Evolutionary conservation across 1,284 basidiomycete species (phyloP).

Genomic region (Malassezia vespertilionis): DNA sequence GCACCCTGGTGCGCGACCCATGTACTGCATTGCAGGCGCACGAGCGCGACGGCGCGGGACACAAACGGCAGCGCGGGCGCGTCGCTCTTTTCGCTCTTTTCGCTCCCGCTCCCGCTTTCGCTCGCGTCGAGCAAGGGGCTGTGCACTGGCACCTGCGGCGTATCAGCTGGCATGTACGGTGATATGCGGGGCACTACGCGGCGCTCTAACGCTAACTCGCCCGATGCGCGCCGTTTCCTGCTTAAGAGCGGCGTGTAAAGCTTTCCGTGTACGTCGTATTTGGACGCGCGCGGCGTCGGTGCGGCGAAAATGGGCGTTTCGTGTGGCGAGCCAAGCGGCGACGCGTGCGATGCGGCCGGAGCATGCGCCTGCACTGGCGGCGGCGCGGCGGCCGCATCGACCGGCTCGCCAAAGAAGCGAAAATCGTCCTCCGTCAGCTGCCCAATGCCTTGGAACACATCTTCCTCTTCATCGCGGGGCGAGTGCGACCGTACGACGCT

Average conservation of each 20-base stretch:
- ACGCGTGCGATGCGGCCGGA: too few relatives aligned
- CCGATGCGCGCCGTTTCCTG: too few relatives aligned
- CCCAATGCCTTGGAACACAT: constrained; percentile 10
- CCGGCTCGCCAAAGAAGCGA: constrained; percentile 7
- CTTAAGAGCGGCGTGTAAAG: constrained; percentile 6
- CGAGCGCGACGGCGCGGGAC: background rate
- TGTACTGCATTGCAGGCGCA: constrained; percentile 1
- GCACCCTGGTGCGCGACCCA: background rate
- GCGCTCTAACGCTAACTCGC: too few relatives aligned
- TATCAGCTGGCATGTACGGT: too few relatives aligned
- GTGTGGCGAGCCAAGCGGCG: background rate
- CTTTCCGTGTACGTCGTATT: constrained; percentile 18
- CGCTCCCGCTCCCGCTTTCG: too few relatives aligned
- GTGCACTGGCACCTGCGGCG: background rate
- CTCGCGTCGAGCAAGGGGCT: too few relatives aligned
- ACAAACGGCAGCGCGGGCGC: background rate
- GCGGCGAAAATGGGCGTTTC: background rate
- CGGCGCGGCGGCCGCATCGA: background rate
- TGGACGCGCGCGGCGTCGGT: background rate
- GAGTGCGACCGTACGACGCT: background rate
- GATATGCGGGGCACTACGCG: too few relatives aligned
- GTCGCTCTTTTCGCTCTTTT: too few relatives aligned
- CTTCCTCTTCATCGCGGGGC: background rate
- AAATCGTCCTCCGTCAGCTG: constrained; percentile 17
- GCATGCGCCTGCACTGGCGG: too few relatives aligned